These are phyloP conservation scores for Moniliophthora roreri DNA, from an alignment of 1,284 basidiomycete species.

Conservation along the genomic window DNA sequence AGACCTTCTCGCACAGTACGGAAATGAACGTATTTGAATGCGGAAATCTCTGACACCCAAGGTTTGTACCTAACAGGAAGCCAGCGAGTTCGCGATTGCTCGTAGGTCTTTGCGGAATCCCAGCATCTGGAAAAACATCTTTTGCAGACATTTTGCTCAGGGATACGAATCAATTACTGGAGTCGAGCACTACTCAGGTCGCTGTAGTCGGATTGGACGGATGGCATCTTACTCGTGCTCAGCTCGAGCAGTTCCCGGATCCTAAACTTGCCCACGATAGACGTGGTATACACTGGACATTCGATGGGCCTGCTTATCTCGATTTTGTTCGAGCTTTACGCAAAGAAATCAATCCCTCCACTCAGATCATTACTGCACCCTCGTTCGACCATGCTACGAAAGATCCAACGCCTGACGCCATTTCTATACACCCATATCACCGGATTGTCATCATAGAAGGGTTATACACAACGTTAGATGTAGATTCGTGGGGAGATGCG, in stretches of 20 bases:
- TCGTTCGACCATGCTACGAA: conserved; percentile 77
- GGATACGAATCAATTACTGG: conserved; percentile 43
- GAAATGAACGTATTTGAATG: not conserved
- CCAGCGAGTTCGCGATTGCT: conserved; percentile 56
- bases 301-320: conserved; percentile 64
- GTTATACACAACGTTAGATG: conserved; percentile 74
- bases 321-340: conserved; percentile 60
- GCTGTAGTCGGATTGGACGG: conserved; percentile 75
- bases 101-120: conserved; percentile 77
- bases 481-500: conserved; percentile 73
- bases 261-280: conserved; percentile 69
- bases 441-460: conserved; percentile 85
- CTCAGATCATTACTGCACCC: conserved; percentile 54
- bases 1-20: conserved; percentile 35
- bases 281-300: conserved; percentile 75
- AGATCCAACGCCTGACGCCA: conserved; percentile 56
- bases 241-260: conserved; percentile 69
- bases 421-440: conserved; percentile 60
- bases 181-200: conserved; percentile 9
- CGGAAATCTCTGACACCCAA: not conserved
- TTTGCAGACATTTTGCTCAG: conserved; percentile 59
- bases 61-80: conserved; percentile 37
- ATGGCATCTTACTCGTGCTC: conserved; percentile 76
- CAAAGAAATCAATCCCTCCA: conserved; percentile 28
- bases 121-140: conserved; percentile 83